Conservation (phyloP, 106 monocot genomes). For the Gastrodia elata region DNA sequence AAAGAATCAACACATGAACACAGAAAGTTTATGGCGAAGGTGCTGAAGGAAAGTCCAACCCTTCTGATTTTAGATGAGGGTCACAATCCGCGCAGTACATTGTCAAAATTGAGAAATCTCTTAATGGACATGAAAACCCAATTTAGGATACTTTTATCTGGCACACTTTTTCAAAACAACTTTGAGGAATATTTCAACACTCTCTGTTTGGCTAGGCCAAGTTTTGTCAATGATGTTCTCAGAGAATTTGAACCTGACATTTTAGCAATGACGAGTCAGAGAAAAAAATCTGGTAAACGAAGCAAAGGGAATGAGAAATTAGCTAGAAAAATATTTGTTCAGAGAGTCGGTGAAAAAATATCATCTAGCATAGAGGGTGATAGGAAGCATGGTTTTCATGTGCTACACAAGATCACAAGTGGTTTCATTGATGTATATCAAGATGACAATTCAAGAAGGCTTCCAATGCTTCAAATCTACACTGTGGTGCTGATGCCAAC, state of each 20-base stretch:
- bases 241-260: slow-evolving; percentile 16
- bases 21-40: slow-evolving; percentile 22
- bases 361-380: slow-evolving; percentile 31
- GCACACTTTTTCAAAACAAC: slow-evolving; percentile 72
- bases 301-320: slow-evolving; percentile 25
- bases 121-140: slow-evolving; percentile 64
- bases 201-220: slow-evolving; percentile 51
- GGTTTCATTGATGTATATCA: slow-evolving; percentile 44
- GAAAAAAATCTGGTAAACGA: slow-evolving; percentile 16
- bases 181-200: slow-evolving; percentile 80
- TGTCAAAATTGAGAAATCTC: slow-evolving; percentile 43
- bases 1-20: slow-evolving; percentile 24
- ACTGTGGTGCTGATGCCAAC: slow-evolving; percentile 36
- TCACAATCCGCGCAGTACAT: slow-evolving; percentile 63
- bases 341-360: slow-evolving; percentile 48
- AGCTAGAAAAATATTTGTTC: slow-evolving; percentile 44
- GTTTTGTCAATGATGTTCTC: slow-evolving; percentile 37
- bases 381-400: slow-evolving; percentile 32
- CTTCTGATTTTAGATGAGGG: slow-evolving; percentile 69
- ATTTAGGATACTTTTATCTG: slow-evolving; percentile 50
- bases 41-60: slow-evolving; percentile 43
- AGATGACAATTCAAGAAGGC: slow-evolving; percentile 17
- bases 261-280: neutral
- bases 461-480: slow-evolving; percentile 52
- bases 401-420: slow-evolving; percentile 33